Evolutionary conservation across 345 rosid species (phyloP).

Genomic region (Geranium rotundifolium): DNA sequence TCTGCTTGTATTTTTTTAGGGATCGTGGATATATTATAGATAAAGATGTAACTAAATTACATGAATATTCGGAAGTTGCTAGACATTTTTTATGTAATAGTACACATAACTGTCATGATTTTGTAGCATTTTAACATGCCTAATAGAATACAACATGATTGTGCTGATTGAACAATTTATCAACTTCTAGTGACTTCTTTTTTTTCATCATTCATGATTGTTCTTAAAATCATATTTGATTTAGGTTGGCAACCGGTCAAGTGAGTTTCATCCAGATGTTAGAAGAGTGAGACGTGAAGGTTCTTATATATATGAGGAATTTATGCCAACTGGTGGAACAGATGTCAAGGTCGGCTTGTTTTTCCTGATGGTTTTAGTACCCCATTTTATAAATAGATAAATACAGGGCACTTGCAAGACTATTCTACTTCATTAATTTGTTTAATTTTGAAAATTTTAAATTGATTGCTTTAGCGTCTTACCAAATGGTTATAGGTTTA

Average conservation of each 20-base stretch:
- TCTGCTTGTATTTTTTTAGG: neutral
- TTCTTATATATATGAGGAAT: conserved; percentile 96
- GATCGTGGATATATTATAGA: neutral
- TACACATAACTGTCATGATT: neutral
- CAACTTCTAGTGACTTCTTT: neutral
- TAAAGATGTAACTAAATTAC: neutral
- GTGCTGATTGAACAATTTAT: neutral
- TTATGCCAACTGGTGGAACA: conserved; percentile 99
- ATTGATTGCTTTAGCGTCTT: conserved; percentile 10
- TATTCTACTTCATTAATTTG: neutral
- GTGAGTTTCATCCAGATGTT: conserved; percentile 96
- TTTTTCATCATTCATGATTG: neutral
- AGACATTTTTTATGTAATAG: no score
- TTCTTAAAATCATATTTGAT: neutral
- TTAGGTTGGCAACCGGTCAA: conserved; percentile 93
- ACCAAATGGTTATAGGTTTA: conserved; percentile 58
- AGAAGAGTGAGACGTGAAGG: conserved; percentile 99
- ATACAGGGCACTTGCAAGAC: neutral
- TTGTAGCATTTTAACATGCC: neutral
- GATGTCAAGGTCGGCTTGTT: conserved; percentile 79
- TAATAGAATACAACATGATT: neutral
- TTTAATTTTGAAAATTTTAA: neutral
- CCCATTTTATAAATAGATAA: no score
- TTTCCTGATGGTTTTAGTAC: neutral
- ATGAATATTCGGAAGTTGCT: neutral